Conservation (phyloP, 257 asterid genomes). For the Solanum verrucosum region DNA sequence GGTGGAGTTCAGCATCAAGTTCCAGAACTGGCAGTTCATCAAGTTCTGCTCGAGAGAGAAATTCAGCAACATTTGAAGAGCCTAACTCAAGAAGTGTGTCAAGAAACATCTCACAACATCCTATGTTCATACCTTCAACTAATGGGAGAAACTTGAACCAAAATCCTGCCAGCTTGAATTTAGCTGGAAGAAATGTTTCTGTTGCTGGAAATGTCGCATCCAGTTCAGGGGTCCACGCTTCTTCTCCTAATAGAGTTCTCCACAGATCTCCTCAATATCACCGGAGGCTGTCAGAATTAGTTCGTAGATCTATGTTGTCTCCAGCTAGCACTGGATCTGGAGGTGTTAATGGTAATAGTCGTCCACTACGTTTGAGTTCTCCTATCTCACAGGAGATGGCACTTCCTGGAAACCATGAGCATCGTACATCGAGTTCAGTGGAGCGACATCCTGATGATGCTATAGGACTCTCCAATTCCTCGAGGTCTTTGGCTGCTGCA, state of each 20-base stretch:
- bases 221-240: constrained; percentile 28
- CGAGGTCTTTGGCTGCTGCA: constrained; percentile 43
- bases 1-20: constrained; percentile 5
- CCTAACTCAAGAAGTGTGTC: constrained; percentile 33
- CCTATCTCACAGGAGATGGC: constrained; percentile 31
- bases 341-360: constrained; percentile 33
- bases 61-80: constrained; percentile 27
- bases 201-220: constrained; percentile 35
- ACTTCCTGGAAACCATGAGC: constrained; percentile 35
- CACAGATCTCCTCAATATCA: constrained; percentile 49
- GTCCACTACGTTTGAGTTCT: constrained; percentile 26
- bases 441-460: constrained; percentile 70
- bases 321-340: constrained; percentile 43
- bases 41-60: constrained; percentile 2
- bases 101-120: constrained; percentile 63
- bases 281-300: constrained; percentile 57
- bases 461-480: constrained; percentile 40
- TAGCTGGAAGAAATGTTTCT: constrained; percentile 26
- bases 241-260: constrained; percentile 43
- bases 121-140: constrained; percentile 45
- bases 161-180: constrained; percentile 40
- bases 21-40: constrained; percentile 2
- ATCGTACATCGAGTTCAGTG: constrained; percentile 35
- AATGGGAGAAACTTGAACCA: constrained; percentile 45
- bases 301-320: constrained; percentile 54